Percentiles rank a stretch among this genome's conserved stretches.
Conservation (phyloP, 2,329 filamentous ascomycete species). For the Penicillium psychrosexuale region DNA sequence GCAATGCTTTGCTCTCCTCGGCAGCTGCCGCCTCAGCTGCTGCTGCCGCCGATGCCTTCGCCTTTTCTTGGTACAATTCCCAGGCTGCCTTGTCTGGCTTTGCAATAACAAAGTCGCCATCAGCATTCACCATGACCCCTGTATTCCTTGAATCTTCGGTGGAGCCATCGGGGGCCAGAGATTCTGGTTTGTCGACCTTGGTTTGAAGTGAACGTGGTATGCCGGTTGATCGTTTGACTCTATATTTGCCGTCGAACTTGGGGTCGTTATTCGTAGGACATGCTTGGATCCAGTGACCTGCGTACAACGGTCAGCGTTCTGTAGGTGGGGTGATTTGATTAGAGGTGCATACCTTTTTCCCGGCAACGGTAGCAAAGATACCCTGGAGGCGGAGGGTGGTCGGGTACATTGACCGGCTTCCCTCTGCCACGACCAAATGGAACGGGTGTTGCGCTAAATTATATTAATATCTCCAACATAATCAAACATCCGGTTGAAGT, state of each 20-base stretch:
- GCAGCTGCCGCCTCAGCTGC: constrained; percentile 74
- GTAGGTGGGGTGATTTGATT: not conserved
- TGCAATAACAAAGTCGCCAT: constrained; percentile 95
- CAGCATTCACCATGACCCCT: constrained; percentile 95
- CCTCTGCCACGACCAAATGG: constrained; percentile 40
- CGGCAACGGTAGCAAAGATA: constrained; percentile 97
- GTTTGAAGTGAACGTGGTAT: constrained; percentile 95
- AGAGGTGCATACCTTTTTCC: constrained; percentile 64
- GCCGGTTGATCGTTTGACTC: constrained; percentile 93
- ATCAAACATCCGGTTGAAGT: not conserved
- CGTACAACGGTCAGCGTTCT: constrained; percentile 26
- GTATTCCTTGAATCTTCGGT: constrained; percentile 78
- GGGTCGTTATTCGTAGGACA: constrained; percentile 99
- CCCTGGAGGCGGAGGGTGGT: constrained; percentile 86
- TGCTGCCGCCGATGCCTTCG: constrained; percentile 78
- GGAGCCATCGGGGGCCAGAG: constrained; percentile 68
- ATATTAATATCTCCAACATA: constrained; percentile 29
- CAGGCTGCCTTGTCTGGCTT: constrained; percentile 93
- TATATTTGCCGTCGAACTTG: constrained; percentile 86
- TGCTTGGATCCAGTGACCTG: constrained; percentile 94
- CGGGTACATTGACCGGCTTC: constrained; percentile 67
- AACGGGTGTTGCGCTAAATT: constrained; percentile 44
- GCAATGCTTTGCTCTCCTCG: constrained; percentile 78
- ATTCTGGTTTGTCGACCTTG: constrained; percentile 86
- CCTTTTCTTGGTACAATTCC: constrained; percentile 95